Evolutionary conservation across 352 stramenopile species (phyloP).

Genomic region (Phytophthora agathidicida): DNA sequence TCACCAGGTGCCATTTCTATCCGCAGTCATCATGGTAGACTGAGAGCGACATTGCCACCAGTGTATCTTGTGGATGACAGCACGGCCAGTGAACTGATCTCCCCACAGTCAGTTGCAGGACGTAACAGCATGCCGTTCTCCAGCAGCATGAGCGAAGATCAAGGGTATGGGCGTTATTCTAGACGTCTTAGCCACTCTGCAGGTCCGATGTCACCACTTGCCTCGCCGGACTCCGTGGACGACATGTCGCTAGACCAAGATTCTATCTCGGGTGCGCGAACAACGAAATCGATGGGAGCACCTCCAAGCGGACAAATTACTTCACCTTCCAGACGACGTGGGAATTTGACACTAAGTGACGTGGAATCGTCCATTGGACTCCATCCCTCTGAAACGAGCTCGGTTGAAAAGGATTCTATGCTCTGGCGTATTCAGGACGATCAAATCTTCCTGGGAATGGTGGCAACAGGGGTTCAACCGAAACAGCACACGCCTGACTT

Average conservation of each 20-base stretch:
- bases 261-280: slow-evolving; percentile 3
- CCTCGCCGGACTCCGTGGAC: slow-evolving; percentile 36
- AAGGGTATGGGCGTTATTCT: slow-evolving; percentile 21
- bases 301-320: slow-evolving; percentile 32
- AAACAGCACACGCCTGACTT: slow-evolving; percentile 95
- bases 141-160: slow-evolving; percentile 42
- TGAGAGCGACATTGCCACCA: slow-evolving; percentile 50
- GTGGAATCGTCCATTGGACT: slow-evolving; percentile 57
- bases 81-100: slow-evolving; percentile 48
- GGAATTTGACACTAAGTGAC: slow-evolving; percentile 46
- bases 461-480: slow-evolving; percentile 94
- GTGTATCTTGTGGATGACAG: slow-evolving; percentile 88
- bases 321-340: slow-evolving; percentile 27
- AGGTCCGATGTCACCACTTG: slow-evolving; percentile 30
- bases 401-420: slow-evolving; percentile 60
- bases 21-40: slow-evolving; percentile 11
- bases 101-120: slow-evolving; percentile 33
- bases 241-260: slow-evolving; percentile 27
- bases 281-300: slow-evolving; percentile 30
- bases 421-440: slow-evolving; percentile 92
- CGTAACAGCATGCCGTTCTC: slow-evolving; percentile 32
- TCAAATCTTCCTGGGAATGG: slow-evolving; percentile 98
- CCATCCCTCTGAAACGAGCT: slow-evolving; percentile 57
- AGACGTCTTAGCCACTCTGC: slow-evolving; percentile 22
- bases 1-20: slow-evolving; percentile 9